Evolutionary conservation across 345 rosid genomes (phyloP).

Genomic region (Raphanus raphanistrum): DNA sequence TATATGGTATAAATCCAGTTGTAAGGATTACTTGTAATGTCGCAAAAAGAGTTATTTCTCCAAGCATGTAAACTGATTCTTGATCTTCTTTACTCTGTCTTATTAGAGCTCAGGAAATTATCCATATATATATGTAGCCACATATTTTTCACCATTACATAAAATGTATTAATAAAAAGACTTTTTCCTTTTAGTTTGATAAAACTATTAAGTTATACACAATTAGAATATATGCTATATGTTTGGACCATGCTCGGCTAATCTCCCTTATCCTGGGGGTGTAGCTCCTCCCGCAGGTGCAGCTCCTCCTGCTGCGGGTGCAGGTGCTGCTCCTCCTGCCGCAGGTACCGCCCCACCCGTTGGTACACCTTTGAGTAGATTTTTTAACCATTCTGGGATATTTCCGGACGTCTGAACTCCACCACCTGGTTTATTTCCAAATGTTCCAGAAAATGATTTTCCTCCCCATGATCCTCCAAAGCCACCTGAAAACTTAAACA

Average conservation of each 20-base stretch:
- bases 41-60: conserved; percentile 6
- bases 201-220: background rate
- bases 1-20: conserved; percentile 17
- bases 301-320: background rate
- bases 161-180: background rate
- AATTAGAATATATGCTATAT: background rate
- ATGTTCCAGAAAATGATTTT: background rate
- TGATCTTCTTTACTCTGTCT: background rate
- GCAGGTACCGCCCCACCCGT: background rate
- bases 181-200: background rate
- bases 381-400: background rate
- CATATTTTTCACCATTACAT: background rate
- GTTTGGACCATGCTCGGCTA: background rate
- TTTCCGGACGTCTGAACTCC: background rate
- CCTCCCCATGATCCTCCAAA: background rate
- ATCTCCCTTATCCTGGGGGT: background rate
- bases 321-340: background rate
- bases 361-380: background rate
- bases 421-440: background rate
- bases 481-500: background rate
- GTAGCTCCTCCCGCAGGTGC: background rate
- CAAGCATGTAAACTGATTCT: conserved; percentile 13
- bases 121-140: background rate
- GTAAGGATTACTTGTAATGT: conserved; percentile 22
- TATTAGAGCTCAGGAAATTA: background rate